Conservation (phyloP, 2,329 filamentous ascomycete species). For the Phyllosticta citriasiana region DNA sequence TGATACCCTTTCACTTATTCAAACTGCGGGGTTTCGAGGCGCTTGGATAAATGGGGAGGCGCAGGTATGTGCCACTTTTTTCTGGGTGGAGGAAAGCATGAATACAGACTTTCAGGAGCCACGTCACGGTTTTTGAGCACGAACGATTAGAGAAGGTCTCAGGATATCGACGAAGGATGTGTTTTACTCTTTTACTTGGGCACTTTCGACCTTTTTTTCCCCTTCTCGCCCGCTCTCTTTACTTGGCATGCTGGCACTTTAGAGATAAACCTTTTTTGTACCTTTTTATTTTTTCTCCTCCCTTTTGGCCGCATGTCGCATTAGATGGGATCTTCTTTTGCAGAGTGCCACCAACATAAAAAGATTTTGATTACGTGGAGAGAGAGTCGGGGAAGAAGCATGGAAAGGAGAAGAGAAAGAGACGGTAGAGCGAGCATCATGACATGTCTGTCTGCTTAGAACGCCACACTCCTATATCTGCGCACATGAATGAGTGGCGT, state of each 20-base stretch:
- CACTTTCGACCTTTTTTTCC: background rate
- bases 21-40: background rate
- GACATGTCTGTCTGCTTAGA: too few relatives aligned
- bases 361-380: background rate
- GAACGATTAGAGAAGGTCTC: background rate
- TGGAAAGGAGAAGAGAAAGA: background rate
- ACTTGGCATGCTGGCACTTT: background rate
- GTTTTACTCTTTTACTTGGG: background rate
- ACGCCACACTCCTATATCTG: too few relatives aligned
- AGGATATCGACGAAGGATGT: background rate
- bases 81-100: background rate
- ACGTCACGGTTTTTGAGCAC: background rate
- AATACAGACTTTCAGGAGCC: background rate
- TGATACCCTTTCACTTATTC: conserved; percentile 2
- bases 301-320: background rate
- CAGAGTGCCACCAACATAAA: background rate
- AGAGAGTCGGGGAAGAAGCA: background rate
- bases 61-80: background rate
- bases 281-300: background rate
- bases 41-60: background rate
- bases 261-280: background rate
- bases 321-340: background rate
- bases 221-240: background rate
- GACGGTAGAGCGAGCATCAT: too few relatives aligned
- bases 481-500: too few relatives aligned